Conservation (phyloP, 176 grass and related monocot genomes). For the Pontederia paniculata region DNA sequence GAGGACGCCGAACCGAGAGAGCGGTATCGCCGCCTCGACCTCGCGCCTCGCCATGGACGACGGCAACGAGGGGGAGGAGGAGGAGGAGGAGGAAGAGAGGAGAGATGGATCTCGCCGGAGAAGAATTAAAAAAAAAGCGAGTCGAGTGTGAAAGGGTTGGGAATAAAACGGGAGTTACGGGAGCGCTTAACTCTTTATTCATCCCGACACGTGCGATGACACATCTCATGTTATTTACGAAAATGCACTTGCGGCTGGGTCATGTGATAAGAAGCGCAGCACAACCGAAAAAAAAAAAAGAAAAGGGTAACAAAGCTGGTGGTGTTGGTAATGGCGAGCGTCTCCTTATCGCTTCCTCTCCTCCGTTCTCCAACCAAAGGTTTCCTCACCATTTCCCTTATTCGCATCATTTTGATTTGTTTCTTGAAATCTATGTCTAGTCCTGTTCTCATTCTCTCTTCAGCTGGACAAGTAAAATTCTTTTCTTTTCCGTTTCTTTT, state of each 20-base stretch:
- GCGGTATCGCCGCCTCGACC: constrained; percentile 51
- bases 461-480: too few species aligned
- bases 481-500: too few species aligned
- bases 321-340: constrained; percentile 3
- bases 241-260: too few species aligned
- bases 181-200: too few species aligned
- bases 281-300: too few species aligned
- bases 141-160: too few species aligned
- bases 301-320: too few species aligned
- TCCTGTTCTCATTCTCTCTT: background rate
- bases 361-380: background rate
- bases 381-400: background rate
- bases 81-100: background rate
- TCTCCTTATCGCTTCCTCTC: constrained; percentile 4
- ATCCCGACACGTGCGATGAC: too few species aligned
- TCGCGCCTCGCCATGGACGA: constrained; percentile 54
- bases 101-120: background rate
- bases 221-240: too few species aligned
- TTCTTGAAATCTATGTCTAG: background rate
- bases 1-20: constrained; percentile 81
- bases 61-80: background rate
- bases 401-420: background rate
- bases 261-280: too few species aligned
- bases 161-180: too few species aligned
- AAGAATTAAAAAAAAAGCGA: too few species aligned